A percentile compares a stretch with the other conserved stretches of the same genome.
Evolutionary conservation across 1,284 basidiomycete species (phyloP).

Genomic region (Somion occarium): DNA sequence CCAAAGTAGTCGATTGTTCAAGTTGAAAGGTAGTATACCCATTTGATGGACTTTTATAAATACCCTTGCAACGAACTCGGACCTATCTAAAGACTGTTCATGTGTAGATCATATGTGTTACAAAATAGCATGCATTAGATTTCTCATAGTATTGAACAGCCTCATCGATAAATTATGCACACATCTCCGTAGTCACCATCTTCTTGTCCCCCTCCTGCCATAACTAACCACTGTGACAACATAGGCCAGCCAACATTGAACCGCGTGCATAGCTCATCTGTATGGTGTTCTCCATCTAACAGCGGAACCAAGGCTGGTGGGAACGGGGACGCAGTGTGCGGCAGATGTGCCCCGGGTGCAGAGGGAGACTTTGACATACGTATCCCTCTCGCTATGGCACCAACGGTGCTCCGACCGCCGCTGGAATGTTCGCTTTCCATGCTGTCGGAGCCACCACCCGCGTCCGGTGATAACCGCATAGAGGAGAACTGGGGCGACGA

Average conservation of each 20-base stretch:
- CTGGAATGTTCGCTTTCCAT: conserved; percentile 25
- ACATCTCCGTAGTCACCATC: conserved; percentile 47
- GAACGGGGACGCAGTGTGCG: conserved; percentile 26
- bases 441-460: conserved; percentile 13
- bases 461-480: conserved; percentile 15
- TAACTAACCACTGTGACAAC: conserved; percentile 70
- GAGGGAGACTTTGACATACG: conserved; percentile 38
- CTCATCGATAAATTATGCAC: conserved; percentile 43
- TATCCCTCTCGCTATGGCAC: conserved; percentile 37
- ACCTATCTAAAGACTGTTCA: no score
- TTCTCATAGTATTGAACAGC: neutral
- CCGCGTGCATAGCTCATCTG: conserved; percentile 82
- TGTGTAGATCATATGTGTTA: no score
- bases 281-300: conserved; percentile 86
- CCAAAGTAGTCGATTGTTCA: conserved; percentile 46
- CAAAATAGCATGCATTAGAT: no score
- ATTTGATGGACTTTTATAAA: conserved; percentile 12
- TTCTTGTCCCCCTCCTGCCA: conserved; percentile 51
- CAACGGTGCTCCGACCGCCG: conserved; percentile 18
- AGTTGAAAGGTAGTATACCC: conserved; percentile 26
- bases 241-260: conserved; percentile 85
- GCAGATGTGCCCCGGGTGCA: conserved; percentile 26
- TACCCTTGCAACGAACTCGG: neutral
- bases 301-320: conserved; percentile 58
- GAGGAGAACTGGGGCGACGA: conserved; percentile 19